phyloP scores from a whole-genome alignment of 495 filamentous ascomycete genomes.

The Sabuloglossum arenarium region DNA sequence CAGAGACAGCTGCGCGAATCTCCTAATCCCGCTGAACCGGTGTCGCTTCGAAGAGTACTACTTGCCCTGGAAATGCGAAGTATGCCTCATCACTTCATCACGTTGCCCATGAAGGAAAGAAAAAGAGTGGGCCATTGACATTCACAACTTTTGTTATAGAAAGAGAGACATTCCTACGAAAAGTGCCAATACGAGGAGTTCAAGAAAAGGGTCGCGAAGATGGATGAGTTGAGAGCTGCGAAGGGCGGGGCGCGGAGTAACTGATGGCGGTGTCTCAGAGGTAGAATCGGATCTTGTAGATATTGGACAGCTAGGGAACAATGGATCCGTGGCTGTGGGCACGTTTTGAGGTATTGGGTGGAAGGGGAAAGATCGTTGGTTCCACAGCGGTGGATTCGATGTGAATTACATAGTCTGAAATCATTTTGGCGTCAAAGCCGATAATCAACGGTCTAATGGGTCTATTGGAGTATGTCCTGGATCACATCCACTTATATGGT shows the following conservation, averaged over 20 bases:
- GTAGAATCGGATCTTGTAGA: neutral
- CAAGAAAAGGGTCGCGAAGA: slow-evolving; percentile 94
- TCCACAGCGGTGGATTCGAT: too few species aligned
- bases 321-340: neutral
- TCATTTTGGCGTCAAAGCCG: too few species aligned
- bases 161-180: slow-evolving; percentile 91
- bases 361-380: too few species aligned
- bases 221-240: slow-evolving; percentile 79
- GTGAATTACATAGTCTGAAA: too few species aligned
- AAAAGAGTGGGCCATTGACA: neutral
- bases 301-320: neutral
- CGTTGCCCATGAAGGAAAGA: too few species aligned
- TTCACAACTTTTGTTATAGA: slow-evolving; percentile 24
- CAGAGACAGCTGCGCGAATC: slow-evolving; percentile 81
- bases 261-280: slow-evolving; percentile 20
- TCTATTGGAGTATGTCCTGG: too few species aligned
- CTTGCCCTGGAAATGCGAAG: slow-evolving; percentile 94
- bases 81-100: slow-evolving; percentile 23
- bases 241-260: slow-evolving; percentile 83
- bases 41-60: slow-evolving; percentile 87
- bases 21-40: slow-evolving; percentile 85
- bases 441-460: too few species aligned
- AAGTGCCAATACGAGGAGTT: slow-evolving; percentile 99
- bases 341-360: too few species aligned
- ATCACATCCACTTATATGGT: too few species aligned